Evolutionary conservation across 768 basidiomycete species (phyloP).

Genomic region (Xerocomus brunneocitrinus): DNA sequence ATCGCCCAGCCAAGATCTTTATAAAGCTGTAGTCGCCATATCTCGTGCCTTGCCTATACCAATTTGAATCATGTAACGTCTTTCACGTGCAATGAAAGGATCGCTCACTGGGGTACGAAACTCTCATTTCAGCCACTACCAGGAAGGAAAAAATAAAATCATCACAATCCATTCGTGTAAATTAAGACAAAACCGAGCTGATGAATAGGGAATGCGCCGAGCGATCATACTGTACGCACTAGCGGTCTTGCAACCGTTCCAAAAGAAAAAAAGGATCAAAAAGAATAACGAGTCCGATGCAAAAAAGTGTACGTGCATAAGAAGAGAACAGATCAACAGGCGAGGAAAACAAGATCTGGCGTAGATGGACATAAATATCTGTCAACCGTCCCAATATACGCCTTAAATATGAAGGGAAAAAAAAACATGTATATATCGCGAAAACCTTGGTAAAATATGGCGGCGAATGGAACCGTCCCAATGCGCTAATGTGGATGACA

Average conservation of each 20-base stretch:
- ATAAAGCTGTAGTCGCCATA: too few relatives aligned
- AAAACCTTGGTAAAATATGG: slow-evolving; percentile 15
- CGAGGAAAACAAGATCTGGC: slow-evolving; percentile 11
- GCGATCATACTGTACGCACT: slow-evolving; percentile 18
- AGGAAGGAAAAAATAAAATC: background rate
- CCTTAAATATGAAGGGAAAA: slow-evolving; percentile 24
- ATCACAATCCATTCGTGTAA: slow-evolving; percentile 15
- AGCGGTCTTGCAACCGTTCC: slow-evolving; percentile 21
- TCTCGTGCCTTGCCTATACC: too few relatives aligned
- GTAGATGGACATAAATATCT: slow-evolving; percentile 31
- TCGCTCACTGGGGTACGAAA: too few relatives aligned
- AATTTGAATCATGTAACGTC: too few relatives aligned
- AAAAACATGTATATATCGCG: slow-evolving; percentile 12
- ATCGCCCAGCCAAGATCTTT: too few relatives aligned
- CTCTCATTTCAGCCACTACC: too few relatives aligned
- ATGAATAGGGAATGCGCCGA: slow-evolving; percentile 21
- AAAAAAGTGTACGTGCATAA: slow-evolving; percentile 4
- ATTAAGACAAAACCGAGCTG: background rate
- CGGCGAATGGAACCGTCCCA: slow-evolving; percentile 25
- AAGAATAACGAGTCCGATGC: slow-evolving; percentile 18
- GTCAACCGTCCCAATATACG: slow-evolving; percentile 24
- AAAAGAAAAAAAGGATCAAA: slow-evolving; percentile 4
- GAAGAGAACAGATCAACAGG: background rate
- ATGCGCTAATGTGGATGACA: slow-evolving; percentile 26
- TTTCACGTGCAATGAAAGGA: too few relatives aligned